phyloP scores from a whole-genome alignment of 2,329 filamentous ascomycete genomes.

The Sporothrix variecibatus region DNA sequence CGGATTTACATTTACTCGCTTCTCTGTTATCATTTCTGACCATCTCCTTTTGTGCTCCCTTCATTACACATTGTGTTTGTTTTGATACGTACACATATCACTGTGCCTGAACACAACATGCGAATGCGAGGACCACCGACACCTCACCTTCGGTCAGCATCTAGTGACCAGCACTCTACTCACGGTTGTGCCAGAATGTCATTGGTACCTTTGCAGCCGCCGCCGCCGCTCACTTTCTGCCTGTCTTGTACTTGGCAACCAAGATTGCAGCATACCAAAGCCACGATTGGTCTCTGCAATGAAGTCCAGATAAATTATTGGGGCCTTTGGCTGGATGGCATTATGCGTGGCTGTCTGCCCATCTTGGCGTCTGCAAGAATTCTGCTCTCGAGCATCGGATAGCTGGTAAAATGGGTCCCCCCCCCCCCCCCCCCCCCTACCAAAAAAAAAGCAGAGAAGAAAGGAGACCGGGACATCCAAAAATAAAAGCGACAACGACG shows the following conservation, averaged over 20 bases:
- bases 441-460: background rate
- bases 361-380: background rate
- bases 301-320: background rate
- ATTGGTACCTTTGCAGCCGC: background rate
- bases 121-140: background rate
- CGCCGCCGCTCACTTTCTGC: background rate
- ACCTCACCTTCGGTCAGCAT: too few relatives aligned
- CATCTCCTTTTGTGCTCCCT: background rate
- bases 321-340: background rate
- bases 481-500: background rate
- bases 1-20: background rate
- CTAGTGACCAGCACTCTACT: background rate
- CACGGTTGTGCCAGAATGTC: background rate
- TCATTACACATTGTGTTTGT: background rate
- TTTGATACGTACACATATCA: background rate
- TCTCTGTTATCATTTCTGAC: background rate
- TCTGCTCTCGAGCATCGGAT: background rate
- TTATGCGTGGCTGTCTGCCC: background rate
- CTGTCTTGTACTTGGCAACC: background rate
- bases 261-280: background rate
- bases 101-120: constrained; percentile 7
- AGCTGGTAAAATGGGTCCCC: background rate
- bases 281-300: background rate
- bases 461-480: too few relatives aligned
- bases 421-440: too few relatives aligned